Evolutionary conservation across 768 basidiomycete genomes (phyloP).

Genomic region (Holtermannia corniformis): DNA sequence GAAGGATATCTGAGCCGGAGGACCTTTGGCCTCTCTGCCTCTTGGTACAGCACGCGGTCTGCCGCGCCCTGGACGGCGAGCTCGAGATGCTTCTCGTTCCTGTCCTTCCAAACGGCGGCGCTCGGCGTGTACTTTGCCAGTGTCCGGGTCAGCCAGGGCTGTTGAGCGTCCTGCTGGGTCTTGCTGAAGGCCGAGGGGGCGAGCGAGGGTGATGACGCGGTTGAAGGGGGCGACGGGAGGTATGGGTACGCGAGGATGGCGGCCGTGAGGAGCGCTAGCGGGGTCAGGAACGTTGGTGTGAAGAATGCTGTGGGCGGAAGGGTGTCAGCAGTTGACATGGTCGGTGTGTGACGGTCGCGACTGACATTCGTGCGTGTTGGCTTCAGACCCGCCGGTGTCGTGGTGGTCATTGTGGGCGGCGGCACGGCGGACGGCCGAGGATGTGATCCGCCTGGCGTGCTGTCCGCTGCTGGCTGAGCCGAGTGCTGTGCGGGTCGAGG

Average conservation of each 20-base stretch:
- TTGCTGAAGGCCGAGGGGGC: conserved; percentile 15
- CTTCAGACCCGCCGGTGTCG: neutral
- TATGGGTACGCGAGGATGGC: conserved; percentile 32
- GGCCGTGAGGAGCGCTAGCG: conserved; percentile 28
- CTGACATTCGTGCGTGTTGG: neutral
- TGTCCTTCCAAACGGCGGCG: conserved; percentile 34
- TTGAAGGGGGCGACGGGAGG: conserved; percentile 32
- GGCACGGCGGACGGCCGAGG: neutral
- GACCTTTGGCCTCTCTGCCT: conserved; percentile 42
- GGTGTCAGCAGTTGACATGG: neutral
- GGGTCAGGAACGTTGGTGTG: conserved; percentile 38
- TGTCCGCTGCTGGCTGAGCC: neutral
- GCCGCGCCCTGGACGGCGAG: conserved; percentile 37
- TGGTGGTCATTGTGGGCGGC: neutral
- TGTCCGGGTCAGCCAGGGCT: conserved; percentile 35
- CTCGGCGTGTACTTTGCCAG: conserved; percentile 36
- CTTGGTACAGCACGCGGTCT: conserved; percentile 42
- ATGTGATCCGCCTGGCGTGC: neutral
- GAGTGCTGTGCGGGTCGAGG: neutral
- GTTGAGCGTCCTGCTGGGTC: conserved; percentile 7
- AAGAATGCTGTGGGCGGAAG: conserved; percentile 35
- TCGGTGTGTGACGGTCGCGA: neutral
- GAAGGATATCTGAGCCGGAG: conserved; percentile 38
- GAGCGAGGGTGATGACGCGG: conserved; percentile 21
- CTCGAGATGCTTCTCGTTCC: conserved; percentile 43